Evolutionary conservation across 2,329 filamentous ascomycete species (phyloP).

Genomic region (Hymenoscyphus scutula): DNA sequence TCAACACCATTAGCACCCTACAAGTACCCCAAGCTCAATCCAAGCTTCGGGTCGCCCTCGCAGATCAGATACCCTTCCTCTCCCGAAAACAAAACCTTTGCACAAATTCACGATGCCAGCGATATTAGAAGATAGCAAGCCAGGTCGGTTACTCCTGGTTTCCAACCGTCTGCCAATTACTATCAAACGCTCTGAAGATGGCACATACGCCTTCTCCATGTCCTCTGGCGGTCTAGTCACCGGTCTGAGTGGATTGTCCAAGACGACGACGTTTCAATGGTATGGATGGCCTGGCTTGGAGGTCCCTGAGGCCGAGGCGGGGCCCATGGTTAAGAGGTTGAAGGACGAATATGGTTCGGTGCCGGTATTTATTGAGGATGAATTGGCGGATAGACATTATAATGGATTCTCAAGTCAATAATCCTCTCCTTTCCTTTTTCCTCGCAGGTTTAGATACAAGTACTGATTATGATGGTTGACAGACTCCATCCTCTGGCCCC

Average conservation of each 20-base stretch:
- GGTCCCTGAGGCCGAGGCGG: conserved; percentile 79
- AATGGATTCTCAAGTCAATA: conserved; percentile 91
- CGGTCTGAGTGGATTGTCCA: conserved; percentile 85
- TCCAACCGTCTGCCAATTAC: conserved; percentile 96
- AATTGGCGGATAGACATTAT: conserved; percentile 92
- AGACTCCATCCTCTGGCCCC: conserved; percentile 97
- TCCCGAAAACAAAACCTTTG: not conserved
- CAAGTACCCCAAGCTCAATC: not conserved
- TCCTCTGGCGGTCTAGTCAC: conserved; percentile 95
- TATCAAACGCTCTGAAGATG: conserved; percentile 90
- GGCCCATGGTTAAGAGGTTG: conserved; percentile 70
- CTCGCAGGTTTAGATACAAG: not conserved
- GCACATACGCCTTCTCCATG: conserved; percentile 91
- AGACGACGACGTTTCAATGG: conserved; percentile 95
- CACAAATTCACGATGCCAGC: conserved; percentile 28
- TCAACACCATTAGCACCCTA: not conserved
- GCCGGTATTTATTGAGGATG: conserved; percentile 89
- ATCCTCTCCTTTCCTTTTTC: not conserved
- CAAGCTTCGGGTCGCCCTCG: not conserved
- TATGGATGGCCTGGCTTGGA: conserved; percentile 97
- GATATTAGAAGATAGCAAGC: conserved; percentile 24
- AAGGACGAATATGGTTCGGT: conserved; percentile 86
- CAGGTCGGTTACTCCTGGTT: conserved; percentile 68
- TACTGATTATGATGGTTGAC: conserved; percentile 16
- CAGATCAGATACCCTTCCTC: not conserved